phyloP scores from a whole-genome alignment of 257 asterid species.

The Solanum pimpinellifolium region DNA sequence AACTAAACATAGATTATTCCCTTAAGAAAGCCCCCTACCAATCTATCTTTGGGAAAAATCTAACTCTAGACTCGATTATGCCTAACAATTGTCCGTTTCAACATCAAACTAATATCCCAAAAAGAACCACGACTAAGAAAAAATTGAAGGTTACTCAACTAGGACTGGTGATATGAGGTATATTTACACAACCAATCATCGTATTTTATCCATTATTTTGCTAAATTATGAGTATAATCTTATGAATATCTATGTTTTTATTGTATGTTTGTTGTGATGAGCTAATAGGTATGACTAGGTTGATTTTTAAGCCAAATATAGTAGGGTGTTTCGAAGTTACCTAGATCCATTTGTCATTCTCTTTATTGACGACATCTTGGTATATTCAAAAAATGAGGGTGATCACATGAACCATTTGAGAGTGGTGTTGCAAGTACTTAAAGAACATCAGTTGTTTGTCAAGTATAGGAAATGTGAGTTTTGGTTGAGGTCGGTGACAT shows the following conservation, averaged over 20 bases:
- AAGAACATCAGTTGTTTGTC: too few relatives aligned
- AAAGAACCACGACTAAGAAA: not conserved
- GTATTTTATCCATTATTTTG: too few relatives aligned
- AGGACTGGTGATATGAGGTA: not conserved
- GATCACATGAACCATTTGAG: too few relatives aligned
- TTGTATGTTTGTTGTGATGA: not conserved
- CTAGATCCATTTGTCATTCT: too few relatives aligned
- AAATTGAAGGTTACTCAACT: not conserved
- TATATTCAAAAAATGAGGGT: too few relatives aligned
- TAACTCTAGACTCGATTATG: not conserved
- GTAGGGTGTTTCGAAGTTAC: too few relatives aligned
- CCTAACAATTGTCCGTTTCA: not conserved
- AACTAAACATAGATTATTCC: not conserved
- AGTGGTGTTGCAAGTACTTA: too few relatives aligned
- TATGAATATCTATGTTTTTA: not conserved
- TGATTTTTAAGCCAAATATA: not conserved
- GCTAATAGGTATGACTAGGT: not conserved
- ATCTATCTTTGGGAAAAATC: not conserved
- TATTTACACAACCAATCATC: too few relatives aligned
- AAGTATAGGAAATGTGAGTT: too few relatives aligned
- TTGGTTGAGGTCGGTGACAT: too few relatives aligned
- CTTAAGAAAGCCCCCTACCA: not conserved
- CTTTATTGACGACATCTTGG: too few relatives aligned
- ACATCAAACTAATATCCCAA: not conserved
- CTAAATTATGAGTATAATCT: not conserved